Evolutionary conservation across 345 rosid species (phyloP).

Genomic region (Rubroshorea leprosula): DNA sequence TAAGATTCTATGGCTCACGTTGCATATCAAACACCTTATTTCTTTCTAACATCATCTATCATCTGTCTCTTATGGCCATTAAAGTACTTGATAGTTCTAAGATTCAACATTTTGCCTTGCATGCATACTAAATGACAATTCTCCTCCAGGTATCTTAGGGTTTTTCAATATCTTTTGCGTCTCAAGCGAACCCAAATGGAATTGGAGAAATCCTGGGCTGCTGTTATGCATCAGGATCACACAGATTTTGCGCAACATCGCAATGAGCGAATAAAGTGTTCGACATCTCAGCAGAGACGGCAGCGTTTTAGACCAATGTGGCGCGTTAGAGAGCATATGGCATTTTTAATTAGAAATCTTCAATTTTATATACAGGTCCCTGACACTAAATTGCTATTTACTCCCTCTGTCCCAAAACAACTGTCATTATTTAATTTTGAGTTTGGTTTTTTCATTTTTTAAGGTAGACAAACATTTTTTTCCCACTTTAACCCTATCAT

Average conservation of each 20-base stretch:
- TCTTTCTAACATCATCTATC: constrained; percentile 6
- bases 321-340: constrained; percentile 98
- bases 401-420: too few relatives aligned
- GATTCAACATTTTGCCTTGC: neutral
- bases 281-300: constrained; percentile 62
- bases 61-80: neutral
- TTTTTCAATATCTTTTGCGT: constrained; percentile 85
- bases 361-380: constrained; percentile 94
- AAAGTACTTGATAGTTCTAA: constrained; percentile 3
- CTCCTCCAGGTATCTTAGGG: constrained; percentile 63
- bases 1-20: constrained; percentile 35
- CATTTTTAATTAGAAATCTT: constrained; percentile 89
- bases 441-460: too few relatives aligned
- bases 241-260: constrained; percentile 63
- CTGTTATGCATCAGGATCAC: constrained; percentile 96
- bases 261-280: constrained; percentile 43
- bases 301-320: constrained; percentile 87
- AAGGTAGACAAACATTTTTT: too few relatives aligned
- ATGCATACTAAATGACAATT: constrained; percentile 13
- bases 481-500: too few relatives aligned
- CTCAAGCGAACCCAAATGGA: constrained; percentile 95
- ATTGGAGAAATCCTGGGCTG: constrained; percentile 97
- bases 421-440: too few relatives aligned
- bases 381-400: neutral
- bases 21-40: neutral